phyloP scores from a whole-genome alignment of 2,329 filamentous ascomycete species.

The Verticillium alfalfae region DNA sequence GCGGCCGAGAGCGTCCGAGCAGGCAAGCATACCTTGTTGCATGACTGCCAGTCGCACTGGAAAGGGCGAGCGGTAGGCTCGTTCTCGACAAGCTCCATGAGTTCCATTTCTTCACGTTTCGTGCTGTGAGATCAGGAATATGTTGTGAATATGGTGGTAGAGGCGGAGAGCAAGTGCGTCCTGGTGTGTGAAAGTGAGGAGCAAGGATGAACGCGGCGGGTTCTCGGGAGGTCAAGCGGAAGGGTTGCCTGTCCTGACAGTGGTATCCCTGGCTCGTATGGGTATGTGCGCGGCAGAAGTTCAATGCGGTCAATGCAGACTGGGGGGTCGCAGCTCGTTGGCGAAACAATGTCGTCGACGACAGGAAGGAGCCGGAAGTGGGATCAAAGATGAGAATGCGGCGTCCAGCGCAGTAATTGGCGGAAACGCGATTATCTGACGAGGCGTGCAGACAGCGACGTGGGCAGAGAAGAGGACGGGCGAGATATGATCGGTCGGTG shows the following conservation, averaged over 20 bases:
- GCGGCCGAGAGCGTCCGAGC: not conserved
- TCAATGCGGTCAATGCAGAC: not conserved
- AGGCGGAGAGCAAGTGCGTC: not conserved
- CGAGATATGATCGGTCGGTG: not conserved
- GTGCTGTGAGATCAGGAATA: conserved; percentile 1
- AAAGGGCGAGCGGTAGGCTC: conserved; percentile 58
- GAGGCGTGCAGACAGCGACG: not conserved
- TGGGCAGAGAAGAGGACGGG: not conserved
- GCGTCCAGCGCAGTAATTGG: conserved; percentile 1
- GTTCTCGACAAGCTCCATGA: conserved; percentile 60
- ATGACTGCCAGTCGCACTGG: conserved; percentile 58
- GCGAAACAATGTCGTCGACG: not conserved
- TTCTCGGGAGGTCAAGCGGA: not conserved
- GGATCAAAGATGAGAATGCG: not conserved
- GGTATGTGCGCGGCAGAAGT: not conserved
- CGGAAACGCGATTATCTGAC: not conserved
- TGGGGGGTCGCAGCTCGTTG: not conserved
- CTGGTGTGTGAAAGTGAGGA: not conserved
- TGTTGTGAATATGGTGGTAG: not conserved
- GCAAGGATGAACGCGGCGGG: not conserved
- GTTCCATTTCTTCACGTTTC: conserved; percentile 44
- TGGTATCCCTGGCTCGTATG: not conserved
- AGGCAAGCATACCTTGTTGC: conserved; percentile 46
- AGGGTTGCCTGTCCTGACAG: not conserved
- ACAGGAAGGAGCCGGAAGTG: not conserved